Conservation (phyloP, 164 flowering plant species). For the Nelumbo lutea region DNA sequence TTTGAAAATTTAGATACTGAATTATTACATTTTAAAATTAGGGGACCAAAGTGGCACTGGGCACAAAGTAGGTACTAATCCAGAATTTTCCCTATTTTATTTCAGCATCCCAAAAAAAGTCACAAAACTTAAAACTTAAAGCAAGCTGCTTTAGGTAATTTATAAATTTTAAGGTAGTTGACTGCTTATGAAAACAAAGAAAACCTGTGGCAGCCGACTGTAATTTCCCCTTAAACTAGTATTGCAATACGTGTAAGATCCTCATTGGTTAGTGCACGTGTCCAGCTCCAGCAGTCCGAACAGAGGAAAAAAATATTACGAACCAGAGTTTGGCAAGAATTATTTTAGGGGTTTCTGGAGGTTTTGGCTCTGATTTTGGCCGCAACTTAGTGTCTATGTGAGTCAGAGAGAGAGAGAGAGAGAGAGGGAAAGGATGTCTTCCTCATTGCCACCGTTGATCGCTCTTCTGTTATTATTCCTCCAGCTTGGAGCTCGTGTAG, state of each 20-base stretch:
- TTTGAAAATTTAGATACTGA: no score
- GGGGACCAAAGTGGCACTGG: no score
- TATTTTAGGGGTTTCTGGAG: constrained; percentile 1
- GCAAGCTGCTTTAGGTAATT: no score
- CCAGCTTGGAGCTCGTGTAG: constrained; percentile 12
- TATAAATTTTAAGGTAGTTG: no score
- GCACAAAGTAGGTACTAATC: no score
- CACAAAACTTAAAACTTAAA: no score
- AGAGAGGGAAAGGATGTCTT: constrained; percentile 17
- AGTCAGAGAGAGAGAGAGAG: constrained; percentile 11
- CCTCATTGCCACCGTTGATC: constrained; percentile 11
- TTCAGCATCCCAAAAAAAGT: no score
- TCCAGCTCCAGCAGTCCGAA: not conserved
- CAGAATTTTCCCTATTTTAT: no score
- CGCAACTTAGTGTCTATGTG: not conserved
- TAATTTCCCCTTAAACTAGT: no score
- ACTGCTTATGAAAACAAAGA: no score
- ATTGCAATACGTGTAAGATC: constrained; percentile 4
- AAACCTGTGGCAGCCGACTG: no score
- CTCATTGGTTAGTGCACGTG: constrained; percentile 30
- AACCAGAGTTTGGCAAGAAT: not conserved
- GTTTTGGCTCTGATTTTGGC: not conserved
- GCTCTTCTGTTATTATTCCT: constrained; percentile 13
- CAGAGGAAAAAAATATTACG: not conserved
- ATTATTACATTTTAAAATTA: no score